Percentiles rank a stretch among this genome's conserved stretches.
Evolutionary conservation across 1,284 basidiomycete species (phyloP).

Genomic region (Rhizoctonia solani): DNA sequence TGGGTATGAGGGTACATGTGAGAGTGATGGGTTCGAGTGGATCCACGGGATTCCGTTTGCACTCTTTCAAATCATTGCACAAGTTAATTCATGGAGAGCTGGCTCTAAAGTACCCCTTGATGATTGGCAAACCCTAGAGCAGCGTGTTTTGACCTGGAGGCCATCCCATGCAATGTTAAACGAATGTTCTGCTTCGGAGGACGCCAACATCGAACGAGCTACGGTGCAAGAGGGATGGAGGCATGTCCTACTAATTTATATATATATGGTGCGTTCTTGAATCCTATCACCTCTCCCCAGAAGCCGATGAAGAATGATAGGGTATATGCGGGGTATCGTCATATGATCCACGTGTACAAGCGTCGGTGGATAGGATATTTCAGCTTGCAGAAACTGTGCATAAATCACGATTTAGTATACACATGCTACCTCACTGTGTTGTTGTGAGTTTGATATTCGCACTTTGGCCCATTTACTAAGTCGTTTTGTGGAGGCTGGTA

Average conservation of each 20-base stretch:
- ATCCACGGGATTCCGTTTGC: conserved; percentile 7
- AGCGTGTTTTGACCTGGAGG: not conserved
- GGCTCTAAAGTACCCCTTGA: not conserved
- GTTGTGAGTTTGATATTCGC: not conserved
- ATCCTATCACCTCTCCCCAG: too few species aligned
- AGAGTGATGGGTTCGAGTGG: not conserved
- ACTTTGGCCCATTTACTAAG: not conserved
- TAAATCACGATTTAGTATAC: not conserved
- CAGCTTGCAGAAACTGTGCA: not conserved
- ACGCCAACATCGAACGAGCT: not conserved
- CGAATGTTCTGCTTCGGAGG: too few species aligned
- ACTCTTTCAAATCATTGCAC: conserved; percentile 1
- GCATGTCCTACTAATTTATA: too few species aligned
- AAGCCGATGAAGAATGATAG: too few species aligned
- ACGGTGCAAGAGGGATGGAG: conserved; percentile 12
- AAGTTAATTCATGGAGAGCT: too few species aligned
- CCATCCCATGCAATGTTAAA: not conserved
- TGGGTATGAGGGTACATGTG: too few species aligned
- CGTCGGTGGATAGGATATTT: conserved; percentile 19
- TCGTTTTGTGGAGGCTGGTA: not conserved
- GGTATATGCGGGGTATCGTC: too few species aligned
- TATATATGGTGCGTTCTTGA: too few species aligned
- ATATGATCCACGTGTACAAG: conserved; percentile 6
- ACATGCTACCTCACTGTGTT: not conserved
- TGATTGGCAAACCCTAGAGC: conserved; percentile 4